Evolutionary conservation across 441 rosid genomes (phyloP).

Genomic region (Arabidopsis lyrata): DNA sequence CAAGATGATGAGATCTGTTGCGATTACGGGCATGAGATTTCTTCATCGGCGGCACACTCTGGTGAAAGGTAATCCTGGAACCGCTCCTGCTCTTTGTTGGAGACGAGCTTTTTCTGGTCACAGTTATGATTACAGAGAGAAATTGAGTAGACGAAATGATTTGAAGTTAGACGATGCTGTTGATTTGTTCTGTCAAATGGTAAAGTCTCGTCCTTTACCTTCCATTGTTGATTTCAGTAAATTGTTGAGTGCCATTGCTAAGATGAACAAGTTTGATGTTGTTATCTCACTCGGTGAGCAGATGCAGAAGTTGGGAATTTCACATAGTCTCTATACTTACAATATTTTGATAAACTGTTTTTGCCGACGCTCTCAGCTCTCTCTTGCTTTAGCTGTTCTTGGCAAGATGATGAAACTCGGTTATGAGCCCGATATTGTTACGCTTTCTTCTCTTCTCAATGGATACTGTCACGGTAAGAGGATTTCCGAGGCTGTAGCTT

Average conservation of each 20-base stretch:
- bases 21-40: neutral
- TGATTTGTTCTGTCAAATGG: no score
- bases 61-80: neutral
- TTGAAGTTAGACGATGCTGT: no score
- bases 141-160: no score
- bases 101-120: neutral
- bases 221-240: no score
- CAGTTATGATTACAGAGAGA: no score
- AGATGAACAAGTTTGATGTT: no score
- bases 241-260: no score
- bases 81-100: neutral
- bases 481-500: neutral
- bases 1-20: neutral
- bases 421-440: rapidly evolving
- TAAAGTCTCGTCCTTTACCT: no score
- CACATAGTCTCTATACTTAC: no score
- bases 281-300: no score
- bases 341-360: neutral
- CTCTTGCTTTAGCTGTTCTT: neutral
- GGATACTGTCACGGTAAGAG: neutral
- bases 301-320: no score
- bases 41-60: neutral
- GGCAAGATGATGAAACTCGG: neutral
- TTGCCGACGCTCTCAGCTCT: neutral
- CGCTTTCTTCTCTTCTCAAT: neutral